Evolutionary conservation across 1,284 basidiomycete species (phyloP).

Genomic region (Moesziomyces antarcticus): DNA sequence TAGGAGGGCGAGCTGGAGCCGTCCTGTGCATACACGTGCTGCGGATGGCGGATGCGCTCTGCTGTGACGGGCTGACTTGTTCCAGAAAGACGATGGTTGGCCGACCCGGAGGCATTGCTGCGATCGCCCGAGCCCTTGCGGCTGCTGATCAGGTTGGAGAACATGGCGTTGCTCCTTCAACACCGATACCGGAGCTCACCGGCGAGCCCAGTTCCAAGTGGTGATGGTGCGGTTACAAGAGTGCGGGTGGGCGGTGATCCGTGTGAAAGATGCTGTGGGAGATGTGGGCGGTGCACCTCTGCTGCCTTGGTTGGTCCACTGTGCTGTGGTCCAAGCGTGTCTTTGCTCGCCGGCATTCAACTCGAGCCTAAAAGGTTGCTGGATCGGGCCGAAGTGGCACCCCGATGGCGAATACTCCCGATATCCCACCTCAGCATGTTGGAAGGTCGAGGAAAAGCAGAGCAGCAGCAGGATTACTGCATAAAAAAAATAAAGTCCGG

Average conservation of each 20-base stretch:
- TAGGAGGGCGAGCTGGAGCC: constrained; percentile 20
- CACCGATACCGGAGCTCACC: too few species aligned
- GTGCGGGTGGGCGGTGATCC: too few species aligned
- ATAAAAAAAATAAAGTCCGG: constrained; percentile 14
- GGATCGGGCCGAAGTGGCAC: too few species aligned
- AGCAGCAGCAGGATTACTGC: too few species aligned
- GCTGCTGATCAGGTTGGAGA: constrained; percentile 44
- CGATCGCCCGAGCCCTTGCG: constrained; percentile 46
- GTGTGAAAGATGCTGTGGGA: too few species aligned
- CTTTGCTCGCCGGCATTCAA: not conserved
- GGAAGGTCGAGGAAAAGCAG: constrained; percentile 12
- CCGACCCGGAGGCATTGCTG: constrained; percentile 5
- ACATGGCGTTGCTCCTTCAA: constrained; percentile 18
- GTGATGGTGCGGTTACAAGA: too few species aligned
- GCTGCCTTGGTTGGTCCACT: too few species aligned
- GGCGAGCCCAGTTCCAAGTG: too few species aligned
- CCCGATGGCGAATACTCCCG: too few species aligned
- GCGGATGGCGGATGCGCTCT: constrained; percentile 45
- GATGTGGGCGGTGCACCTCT: too few species aligned
- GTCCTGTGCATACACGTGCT: constrained; percentile 39
- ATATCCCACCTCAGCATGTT: not conserved
- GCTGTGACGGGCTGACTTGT: constrained; percentile 30
- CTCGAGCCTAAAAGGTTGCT: too few species aligned
- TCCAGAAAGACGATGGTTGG: constrained; percentile 21
- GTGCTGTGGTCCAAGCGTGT: constrained; percentile 30